A percentile compares a stretch with the other conserved stretches of the same genome.
These are phyloP conservation scores for Leccinum variicolor DNA, from an alignment of 768 basidiomycete genomes.

Conservation along the genomic window DNA sequence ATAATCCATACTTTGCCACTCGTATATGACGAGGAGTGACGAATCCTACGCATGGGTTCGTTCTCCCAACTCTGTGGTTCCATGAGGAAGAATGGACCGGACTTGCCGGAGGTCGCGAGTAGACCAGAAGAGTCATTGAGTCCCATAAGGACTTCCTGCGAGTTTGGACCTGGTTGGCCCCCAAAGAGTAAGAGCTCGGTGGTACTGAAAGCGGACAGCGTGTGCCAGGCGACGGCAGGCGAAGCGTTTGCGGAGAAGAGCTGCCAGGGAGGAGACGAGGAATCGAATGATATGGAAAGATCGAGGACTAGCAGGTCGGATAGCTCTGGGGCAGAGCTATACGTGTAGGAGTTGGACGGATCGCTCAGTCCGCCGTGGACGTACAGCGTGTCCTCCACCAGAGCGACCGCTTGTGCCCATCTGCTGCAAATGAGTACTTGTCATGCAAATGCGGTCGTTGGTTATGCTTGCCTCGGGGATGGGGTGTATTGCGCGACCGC, in stretches of 20 bases:
- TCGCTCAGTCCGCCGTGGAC: slow-evolving; percentile 84
- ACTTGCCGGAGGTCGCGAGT: slow-evolving; percentile 41
- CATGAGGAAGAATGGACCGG: slow-evolving; percentile 43
- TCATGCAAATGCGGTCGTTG: background rate
- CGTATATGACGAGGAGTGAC: slow-evolving; percentile 59
- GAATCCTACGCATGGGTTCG: slow-evolving; percentile 74
- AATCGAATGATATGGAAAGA: slow-evolving; percentile 54
- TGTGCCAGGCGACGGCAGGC: slow-evolving; percentile 76
- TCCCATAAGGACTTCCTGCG: slow-evolving; percentile 46
- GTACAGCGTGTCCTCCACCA: slow-evolving; percentile 58
- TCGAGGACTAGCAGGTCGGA: slow-evolving; percentile 71
- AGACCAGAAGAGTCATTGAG: slow-evolving; percentile 61
- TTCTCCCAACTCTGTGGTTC: slow-evolving; percentile 52
- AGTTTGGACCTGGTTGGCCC: slow-evolving; percentile 65
- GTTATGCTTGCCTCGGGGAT: slow-evolving; percentile 20
- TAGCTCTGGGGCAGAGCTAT: slow-evolving; percentile 69
- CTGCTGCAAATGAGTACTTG: slow-evolving; percentile 37
- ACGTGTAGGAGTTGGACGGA: slow-evolving; percentile 61
- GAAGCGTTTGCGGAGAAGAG: slow-evolving; percentile 48
- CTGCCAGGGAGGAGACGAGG: slow-evolving; percentile 67
- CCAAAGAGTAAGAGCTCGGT: slow-evolving; percentile 65
- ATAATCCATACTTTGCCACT: slow-evolving; percentile 62
- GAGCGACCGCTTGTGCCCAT: slow-evolving; percentile 77
- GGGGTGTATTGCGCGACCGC: slow-evolving; percentile 25
- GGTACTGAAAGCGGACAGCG: slow-evolving; percentile 62